A percentile compares a stretch with the other conserved stretches of the same genome.
Evolutionary conservation across 768 basidiomycete species (phyloP).

Genomic region (Agrocybe praecox): DNA sequence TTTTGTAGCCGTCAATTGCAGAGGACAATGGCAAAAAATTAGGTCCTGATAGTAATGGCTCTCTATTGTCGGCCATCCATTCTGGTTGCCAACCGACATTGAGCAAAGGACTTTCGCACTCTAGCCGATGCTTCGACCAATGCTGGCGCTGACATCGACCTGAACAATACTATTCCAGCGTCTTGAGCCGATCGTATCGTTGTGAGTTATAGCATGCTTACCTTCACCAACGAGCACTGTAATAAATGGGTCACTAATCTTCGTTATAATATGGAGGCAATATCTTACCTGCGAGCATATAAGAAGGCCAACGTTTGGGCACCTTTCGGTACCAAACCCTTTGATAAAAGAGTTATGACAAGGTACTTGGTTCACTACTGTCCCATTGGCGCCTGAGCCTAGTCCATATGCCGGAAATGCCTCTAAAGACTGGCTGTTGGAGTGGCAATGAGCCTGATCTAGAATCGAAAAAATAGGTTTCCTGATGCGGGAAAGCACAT

Average conservation of each 20-base stretch:
- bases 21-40: conserved; percentile 11
- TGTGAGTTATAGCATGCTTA: neutral
- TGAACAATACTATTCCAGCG: conserved; percentile 33
- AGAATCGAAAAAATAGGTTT: conserved; percentile 18
- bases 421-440: conserved; percentile 21
- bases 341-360: conserved; percentile 22
- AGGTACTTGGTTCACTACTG: conserved; percentile 12
- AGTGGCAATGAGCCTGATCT: conserved; percentile 4
- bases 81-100: conserved; percentile 32
- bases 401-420: conserved; percentile 30
- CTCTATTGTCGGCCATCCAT: conserved; percentile 33
- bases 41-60: conserved; percentile 19
- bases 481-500: conserved; percentile 23
- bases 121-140: conserved; percentile 34
- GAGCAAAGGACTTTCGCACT: conserved; percentile 33
- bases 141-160: conserved; percentile 36
- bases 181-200: neutral
- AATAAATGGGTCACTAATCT: neutral
- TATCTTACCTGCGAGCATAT: conserved; percentile 29
- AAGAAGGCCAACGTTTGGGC: conserved; percentile 21
- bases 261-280: neutral
- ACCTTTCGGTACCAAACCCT: conserved; percentile 7
- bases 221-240: conserved; percentile 24
- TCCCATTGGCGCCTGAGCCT: conserved; percentile 24
- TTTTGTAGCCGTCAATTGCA: conserved; percentile 16